Evolutionary conservation across 352 stramenopile species (phyloP).

Genomic region (Phytophthora crassamura): DNA sequence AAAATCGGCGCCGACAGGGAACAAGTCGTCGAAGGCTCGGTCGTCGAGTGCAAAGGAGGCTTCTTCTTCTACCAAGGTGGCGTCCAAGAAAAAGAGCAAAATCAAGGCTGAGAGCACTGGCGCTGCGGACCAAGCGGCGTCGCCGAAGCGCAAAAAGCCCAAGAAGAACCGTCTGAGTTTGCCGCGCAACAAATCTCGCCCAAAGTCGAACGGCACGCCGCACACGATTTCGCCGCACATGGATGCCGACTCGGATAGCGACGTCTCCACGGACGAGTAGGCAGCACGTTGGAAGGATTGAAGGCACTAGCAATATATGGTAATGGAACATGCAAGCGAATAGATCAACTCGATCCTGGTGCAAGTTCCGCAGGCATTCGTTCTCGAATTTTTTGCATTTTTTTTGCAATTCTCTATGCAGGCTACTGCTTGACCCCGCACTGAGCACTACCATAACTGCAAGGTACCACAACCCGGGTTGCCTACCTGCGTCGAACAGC

Average conservation of each 20-base stretch:
- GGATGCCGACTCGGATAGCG: constrained; percentile 45
- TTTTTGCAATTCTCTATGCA: too few species aligned
- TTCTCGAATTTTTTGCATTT: too few species aligned
- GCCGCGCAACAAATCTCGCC: constrained; percentile 36
- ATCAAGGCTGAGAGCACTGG: constrained; percentile 19
- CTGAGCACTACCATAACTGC: background rate
- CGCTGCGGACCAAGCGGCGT: background rate
- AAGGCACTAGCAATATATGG: constrained; percentile 17
- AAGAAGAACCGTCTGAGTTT: constrained; percentile 40
- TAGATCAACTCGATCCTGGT: too few species aligned
- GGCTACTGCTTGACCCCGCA: too few species aligned
- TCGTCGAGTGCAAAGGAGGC: constrained; percentile 19
- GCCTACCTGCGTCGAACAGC: background rate
- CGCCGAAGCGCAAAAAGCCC: constrained; percentile 36
- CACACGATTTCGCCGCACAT: constrained; percentile 52
- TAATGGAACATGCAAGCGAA: constrained; percentile 12
- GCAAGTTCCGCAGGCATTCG: too few species aligned
- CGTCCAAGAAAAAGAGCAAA: constrained; percentile 23
- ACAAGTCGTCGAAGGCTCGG: constrained; percentile 20
- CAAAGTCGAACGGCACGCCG: constrained; percentile 24
- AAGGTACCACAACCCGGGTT: background rate
- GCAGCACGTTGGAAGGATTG: background rate
- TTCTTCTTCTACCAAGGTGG: constrained; percentile 7
- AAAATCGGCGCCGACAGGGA: constrained; percentile 17
- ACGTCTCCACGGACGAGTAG: constrained; percentile 44